Evolutionary conservation across 192 early-diverging fungal genomes (phyloP), one percentile per base, ranked within the genome.

Genomic region (Backusella tuberculispora): DNA sequence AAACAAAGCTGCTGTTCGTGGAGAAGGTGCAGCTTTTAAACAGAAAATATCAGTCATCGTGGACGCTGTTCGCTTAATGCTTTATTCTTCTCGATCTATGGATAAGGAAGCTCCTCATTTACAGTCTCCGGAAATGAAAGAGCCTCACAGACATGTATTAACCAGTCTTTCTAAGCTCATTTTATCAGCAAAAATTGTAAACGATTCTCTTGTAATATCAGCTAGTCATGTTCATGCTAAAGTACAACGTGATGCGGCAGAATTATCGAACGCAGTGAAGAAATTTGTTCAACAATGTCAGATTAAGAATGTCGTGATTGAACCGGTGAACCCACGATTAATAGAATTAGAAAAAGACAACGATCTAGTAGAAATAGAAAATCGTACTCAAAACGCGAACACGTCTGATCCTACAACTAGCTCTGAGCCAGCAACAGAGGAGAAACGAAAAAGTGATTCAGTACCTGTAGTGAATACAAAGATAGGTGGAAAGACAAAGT

Each of bases 161-260:
- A 87, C 90, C 17, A 85, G 92, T 2, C 80, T 98, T 9, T 94
- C 95, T 15, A 95, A 95, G 56, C 85, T 99, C 68, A 88, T 94
- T n/a, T 81, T 98, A 37, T 91, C 93, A 0, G 91, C 94, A 19
- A 96, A 96, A 76, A 85, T 94, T 38, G 96, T 95, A 0, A 84
- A 92, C 9, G 91, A 92, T n/a, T 53, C 66, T 64, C 26, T n/a
- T n/a, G 38, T 66, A n/a, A 60, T 60, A 60, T 60, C 53, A 26
- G 53, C 53, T 26, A 60, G 21, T 24, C 71, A 80, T 9, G 14
- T 95, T 5, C 86, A 90, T 34, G 74, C 84, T 24, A 93, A 92
- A 37, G 92, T 98, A 83, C 88, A 92, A 43, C 81, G 84, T n/a
- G 92, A 93, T 66, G 90, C 92, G 2, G 88, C 84, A 66, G 95